Evolutionary conservation across 768 basidiomycete genomes (phyloP).

Genomic region (Mycena amicta): DNA sequence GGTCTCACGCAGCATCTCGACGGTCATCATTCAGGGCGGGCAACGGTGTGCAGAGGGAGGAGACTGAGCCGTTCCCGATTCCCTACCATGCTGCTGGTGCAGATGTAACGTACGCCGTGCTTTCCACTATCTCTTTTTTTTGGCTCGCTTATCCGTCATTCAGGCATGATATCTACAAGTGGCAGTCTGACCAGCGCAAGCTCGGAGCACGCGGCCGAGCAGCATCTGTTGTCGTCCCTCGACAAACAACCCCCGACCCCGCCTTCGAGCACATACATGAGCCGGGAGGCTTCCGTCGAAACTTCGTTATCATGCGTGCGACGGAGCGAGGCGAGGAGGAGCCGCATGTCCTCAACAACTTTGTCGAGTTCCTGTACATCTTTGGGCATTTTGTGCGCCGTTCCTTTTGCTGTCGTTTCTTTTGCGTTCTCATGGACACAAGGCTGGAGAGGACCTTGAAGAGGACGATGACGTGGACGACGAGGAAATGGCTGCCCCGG

Average conservation of each 20-base stretch:
- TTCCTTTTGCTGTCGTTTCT: not conserved
- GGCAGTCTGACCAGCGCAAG: conserved; percentile 77
- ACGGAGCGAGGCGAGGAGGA: conserved; percentile 67
- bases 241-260: conserved; percentile 58
- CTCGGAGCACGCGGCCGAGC: conserved; percentile 63
- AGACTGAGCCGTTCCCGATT: conserved; percentile 79
- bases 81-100: conserved; percentile 86
- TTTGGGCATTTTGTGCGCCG: conserved; percentile 93
- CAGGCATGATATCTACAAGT: conserved; percentile 94
- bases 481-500: conserved; percentile 28
- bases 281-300: conserved; percentile 91
- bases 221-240: conserved; percentile 67
- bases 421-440: not conserved
- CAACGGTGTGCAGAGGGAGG: conserved; percentile 48
- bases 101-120: conserved; percentile 86
- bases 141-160: too few relatives aligned
- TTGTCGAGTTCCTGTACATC: conserved; percentile 91
- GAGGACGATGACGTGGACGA: conserved; percentile 38
- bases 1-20: conserved; percentile 27
- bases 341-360: conserved; percentile 73
- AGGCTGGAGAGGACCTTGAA: not conserved
- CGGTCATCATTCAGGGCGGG: conserved; percentile 27
- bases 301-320: conserved; percentile 78
- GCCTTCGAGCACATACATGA: conserved; percentile 92
- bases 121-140: too few relatives aligned